Percentiles rank a stretch among this genome's conserved stretches.
Evolutionary conservation across 345 rosid genomes (phyloP).

Genomic region (Alliaria petiolata): DNA sequence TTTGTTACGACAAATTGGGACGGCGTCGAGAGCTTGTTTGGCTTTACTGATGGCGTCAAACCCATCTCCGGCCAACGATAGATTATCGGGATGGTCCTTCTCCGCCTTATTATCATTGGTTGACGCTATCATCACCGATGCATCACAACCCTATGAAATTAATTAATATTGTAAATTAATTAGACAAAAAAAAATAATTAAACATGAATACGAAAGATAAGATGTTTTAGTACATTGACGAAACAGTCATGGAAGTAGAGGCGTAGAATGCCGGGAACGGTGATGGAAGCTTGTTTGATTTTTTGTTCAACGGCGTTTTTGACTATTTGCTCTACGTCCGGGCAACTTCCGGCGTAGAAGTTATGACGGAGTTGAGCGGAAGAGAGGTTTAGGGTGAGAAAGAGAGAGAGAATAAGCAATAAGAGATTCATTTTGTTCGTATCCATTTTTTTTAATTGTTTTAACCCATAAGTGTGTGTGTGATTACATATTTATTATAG

Average conservation of each 20-base stretch:
- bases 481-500: no score
- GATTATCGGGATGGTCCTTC: constrained; percentile 32
- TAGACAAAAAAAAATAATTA: neutral
- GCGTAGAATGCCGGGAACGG: constrained; percentile 72
- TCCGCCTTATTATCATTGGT: constrained; percentile 26
- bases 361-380: constrained; percentile 61
- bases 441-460: constrained; percentile 28
- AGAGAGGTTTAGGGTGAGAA: constrained; percentile 1
- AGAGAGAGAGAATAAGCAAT: constrained; percentile 13
- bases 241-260: constrained; percentile 86
- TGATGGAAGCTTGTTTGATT: constrained; percentile 61
- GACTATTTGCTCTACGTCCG: constrained; percentile 71
- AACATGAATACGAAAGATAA: neutral
- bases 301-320: constrained; percentile 47
- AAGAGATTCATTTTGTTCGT: neutral
- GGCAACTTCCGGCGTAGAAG: constrained; percentile 63
- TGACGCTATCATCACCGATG: constrained; percentile 32
- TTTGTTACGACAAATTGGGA: constrained; percentile 18
- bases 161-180: neutral
- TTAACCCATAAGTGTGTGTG: no score
- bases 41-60: constrained; percentile 35
- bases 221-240: constrained; percentile 47
- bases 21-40: constrained; percentile 23
- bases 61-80: constrained; percentile 35
- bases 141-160: constrained; percentile 40